These are phyloP conservation scores for Penicillium fuscoglaucum DNA, from an alignment of 2,329 filamentous ascomycete genomes.

Conservation along the genomic window DNA sequence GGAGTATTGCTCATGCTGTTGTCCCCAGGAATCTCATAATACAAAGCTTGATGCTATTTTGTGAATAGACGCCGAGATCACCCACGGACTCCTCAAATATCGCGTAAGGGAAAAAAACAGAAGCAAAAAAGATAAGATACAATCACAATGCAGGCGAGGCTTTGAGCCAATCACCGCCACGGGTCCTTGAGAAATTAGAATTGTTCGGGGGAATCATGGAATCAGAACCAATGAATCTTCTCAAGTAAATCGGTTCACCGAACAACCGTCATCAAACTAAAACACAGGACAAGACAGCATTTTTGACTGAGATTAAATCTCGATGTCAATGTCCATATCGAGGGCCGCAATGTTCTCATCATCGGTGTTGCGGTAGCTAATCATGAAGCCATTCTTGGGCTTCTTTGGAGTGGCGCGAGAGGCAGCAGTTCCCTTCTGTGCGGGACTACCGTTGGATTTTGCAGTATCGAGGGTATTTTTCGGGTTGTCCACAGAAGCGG, in stretches of 20 bases:
- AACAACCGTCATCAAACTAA: background rate
- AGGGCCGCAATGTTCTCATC: constrained; percentile 89
- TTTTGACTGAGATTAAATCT: constrained; percentile 57
- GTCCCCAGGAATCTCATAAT: constrained; percentile 17
- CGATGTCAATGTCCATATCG: constrained; percentile 89
- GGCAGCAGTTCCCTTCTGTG: constrained; percentile 49
- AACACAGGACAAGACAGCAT: background rate
- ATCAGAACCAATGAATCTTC: background rate
- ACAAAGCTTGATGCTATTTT: constrained; percentile 13
- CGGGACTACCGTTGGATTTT: constrained; percentile 54
- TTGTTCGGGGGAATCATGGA: background rate
- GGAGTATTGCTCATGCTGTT: constrained; percentile 25
- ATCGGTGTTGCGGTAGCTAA: constrained; percentile 75
- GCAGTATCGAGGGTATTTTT: constrained; percentile 53
- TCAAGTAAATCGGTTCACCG: background rate
- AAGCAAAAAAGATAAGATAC: constrained; percentile 10
- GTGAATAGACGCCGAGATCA: constrained; percentile 13
- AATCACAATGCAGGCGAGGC: background rate
- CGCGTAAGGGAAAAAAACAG: background rate
- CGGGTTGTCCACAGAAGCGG: constrained; percentile 36
- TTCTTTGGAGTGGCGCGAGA: constrained; percentile 33
- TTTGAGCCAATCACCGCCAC: background rate
- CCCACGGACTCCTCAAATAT: constrained; percentile 10
- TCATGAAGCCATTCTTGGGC: constrained; percentile 57
- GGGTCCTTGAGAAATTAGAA: background rate